A percentile compares a stretch with the other conserved stretches of the same genome.
phyloP scores from a whole-genome alignment of 2,329 filamentous ascomycete species.

The Dothistroma pini region DNA sequence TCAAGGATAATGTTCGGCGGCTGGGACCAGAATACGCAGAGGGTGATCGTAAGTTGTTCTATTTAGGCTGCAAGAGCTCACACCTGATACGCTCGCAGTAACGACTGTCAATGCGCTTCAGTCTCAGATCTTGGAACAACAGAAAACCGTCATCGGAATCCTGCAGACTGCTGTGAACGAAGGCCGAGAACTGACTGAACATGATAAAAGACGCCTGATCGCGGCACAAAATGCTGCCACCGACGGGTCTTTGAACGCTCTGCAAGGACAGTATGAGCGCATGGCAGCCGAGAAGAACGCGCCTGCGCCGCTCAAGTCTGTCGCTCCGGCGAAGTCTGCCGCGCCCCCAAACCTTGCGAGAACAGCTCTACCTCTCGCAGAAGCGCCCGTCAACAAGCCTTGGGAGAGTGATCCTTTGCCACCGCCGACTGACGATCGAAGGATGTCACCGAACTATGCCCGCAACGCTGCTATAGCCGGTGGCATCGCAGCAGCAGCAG shows the following conservation, averaged over 20 bases:
- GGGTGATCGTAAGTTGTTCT: constrained; percentile 37
- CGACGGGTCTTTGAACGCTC: constrained; percentile 39
- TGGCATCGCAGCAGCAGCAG: not conserved
- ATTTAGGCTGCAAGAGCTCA: not conserved
- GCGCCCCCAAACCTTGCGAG: not conserved
- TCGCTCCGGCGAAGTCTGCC: not conserved
- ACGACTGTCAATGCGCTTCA: constrained; percentile 43
- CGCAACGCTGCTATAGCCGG: constrained; percentile 1
- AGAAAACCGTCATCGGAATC: constrained; percentile 44
- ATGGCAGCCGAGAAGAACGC: constrained; percentile 10
- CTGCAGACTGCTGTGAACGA: constrained; percentile 43
- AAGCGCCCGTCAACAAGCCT: not conserved
- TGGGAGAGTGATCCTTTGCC: constrained; percentile 5
- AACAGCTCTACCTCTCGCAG: not conserved
- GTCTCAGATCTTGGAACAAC: constrained; percentile 42
- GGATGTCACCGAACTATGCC: not conserved
- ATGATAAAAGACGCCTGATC: constrained; percentile 40
- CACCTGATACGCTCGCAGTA: constrained; percentile 28
- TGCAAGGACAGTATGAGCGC: constrained; percentile 30
- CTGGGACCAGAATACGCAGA: constrained; percentile 38
- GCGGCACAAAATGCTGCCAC: constrained; percentile 41
- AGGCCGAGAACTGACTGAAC: constrained; percentile 38
- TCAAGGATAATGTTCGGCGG: constrained; percentile 22
- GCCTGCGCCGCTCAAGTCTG: not conserved
- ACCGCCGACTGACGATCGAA: not conserved